Evolutionary conservation across 805 yeast species (phyloP).

Genomic region (Pichia heedii): DNA sequence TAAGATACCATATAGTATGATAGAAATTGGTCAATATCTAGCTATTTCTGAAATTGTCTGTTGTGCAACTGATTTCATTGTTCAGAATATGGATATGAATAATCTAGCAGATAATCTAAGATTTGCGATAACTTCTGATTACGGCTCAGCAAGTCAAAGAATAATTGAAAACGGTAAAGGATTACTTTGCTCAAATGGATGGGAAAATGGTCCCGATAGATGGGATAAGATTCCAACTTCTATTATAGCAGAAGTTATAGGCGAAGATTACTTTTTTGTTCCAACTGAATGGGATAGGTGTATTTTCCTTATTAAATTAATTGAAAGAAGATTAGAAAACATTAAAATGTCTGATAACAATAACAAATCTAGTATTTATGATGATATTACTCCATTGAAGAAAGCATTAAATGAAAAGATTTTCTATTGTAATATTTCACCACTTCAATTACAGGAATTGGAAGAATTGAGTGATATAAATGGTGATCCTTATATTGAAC

Average conservation of each 20-base stretch:
- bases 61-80: conserved; percentile 32
- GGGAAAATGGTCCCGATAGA: conserved; percentile 34
- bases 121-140: conserved; percentile 36
- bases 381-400: conserved; percentile 18
- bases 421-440: conserved; percentile 40
- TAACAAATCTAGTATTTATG: not conserved
- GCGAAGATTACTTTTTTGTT: conserved; percentile 43
- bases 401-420: conserved; percentile 33
- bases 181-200: conserved; percentile 39
- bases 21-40: conserved; percentile 42
- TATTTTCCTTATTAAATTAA: conserved; percentile 34
- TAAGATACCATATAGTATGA: conserved; percentile 32
- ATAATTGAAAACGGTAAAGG: conserved; percentile 40
- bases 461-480: conserved; percentile 31
- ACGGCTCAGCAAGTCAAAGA: conserved; percentile 38
- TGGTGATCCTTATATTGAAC: conserved; percentile 32
- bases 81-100: conserved; percentile 27
- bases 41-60: conserved; percentile 39
- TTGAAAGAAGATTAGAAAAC: conserved; percentile 29
- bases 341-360: not conserved
- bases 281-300: conserved; percentile 51
- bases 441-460: conserved; percentile 37
- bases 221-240: conserved; percentile 41
- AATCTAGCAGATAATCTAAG: conserved; percentile 30
- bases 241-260: conserved; percentile 36